These are phyloP conservation scores for Colletotrichum spaethianum DNA, from an alignment of 2,329 filamentous ascomycete species.

Conservation along the genomic window DNA sequence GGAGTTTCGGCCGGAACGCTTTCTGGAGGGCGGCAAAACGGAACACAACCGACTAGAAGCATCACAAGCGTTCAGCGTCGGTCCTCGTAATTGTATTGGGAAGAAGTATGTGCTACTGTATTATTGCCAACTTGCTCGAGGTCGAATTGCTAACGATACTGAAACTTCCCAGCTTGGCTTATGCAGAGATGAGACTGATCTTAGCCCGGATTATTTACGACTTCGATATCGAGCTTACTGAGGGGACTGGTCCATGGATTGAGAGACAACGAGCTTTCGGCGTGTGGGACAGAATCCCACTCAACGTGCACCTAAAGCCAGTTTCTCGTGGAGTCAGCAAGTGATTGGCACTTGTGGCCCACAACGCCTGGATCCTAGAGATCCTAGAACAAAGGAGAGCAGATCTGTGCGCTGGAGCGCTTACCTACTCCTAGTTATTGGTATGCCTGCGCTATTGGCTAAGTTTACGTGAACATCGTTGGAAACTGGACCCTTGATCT, in stretches of 20 bases:
- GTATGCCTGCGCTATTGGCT: not conserved
- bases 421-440: not conserved
- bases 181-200: conserved; percentile 32
- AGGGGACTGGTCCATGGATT: not conserved
- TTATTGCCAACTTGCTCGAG: not conserved
- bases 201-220: conserved; percentile 25
- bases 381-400: not conserved
- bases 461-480: not conserved
- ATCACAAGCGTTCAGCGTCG: conserved; percentile 20
- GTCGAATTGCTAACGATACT: conserved; percentile 36
- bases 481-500: too few species aligned
- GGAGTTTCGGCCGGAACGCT: conserved; percentile 29
- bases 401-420: not conserved
- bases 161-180: conserved; percentile 8
- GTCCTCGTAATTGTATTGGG: conserved; percentile 36
- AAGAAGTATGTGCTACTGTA: conserved; percentile 10
- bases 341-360: not conserved
- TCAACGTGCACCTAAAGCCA: not conserved
- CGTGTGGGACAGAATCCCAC: conserved; percentile 8
- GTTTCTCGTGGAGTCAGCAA: not conserved
- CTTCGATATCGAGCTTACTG: conserved; percentile 1
- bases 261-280: not conserved
- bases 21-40: not conserved
- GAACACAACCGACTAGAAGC: conserved; percentile 13
- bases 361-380: not conserved